phyloP scores from a whole-genome alignment of 192 early-diverging fungal genomes.

The Coemansia sp. region DNA sequence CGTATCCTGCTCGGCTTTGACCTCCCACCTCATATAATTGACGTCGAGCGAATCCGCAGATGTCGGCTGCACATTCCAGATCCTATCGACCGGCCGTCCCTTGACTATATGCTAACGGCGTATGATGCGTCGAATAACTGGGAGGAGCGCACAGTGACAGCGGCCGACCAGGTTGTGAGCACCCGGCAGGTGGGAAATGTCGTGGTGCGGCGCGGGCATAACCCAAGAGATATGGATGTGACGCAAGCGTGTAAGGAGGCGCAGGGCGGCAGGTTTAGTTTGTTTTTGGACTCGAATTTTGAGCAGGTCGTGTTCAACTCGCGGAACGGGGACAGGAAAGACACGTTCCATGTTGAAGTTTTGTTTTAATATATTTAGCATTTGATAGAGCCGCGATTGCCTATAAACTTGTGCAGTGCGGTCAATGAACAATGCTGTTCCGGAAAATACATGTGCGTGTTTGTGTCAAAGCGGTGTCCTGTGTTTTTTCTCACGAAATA shows the following conservation, averaged over 20 bases:
- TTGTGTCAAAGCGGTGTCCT: no score
- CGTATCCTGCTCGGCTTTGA: constrained; percentile 43
- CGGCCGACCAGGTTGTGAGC: constrained; percentile 7
- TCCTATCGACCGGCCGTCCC: constrained; percentile 7
- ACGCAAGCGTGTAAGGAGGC: constrained; percentile 28
- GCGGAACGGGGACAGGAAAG: constrained; percentile 11
- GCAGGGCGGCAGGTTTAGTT: constrained; percentile 20
- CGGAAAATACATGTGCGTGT: no score
- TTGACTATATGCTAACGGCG: constrained; percentile 24
- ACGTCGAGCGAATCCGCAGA: constrained; percentile 13
- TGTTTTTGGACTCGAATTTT: constrained; percentile 31
- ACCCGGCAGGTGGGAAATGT: neutral
- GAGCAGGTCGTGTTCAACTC: constrained; percentile 26
- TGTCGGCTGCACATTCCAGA: constrained; percentile 32
- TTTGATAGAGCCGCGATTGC: no score
- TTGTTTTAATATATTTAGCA: neutral
- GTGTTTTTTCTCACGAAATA: no score
- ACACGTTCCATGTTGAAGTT: constrained; percentile 24
- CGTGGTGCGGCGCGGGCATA: constrained; percentile 1
- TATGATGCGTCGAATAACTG: constrained; percentile 32
- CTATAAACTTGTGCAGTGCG: no score
- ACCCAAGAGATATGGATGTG: constrained; percentile 21
- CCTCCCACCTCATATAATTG: constrained; percentile 10
- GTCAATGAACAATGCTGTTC: no score
- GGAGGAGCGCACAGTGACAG: constrained; percentile 30